Evolutionary conservation across 108 stramenopile species (phyloP).

Genomic region (Pseudonitzschia pungens): DNA sequence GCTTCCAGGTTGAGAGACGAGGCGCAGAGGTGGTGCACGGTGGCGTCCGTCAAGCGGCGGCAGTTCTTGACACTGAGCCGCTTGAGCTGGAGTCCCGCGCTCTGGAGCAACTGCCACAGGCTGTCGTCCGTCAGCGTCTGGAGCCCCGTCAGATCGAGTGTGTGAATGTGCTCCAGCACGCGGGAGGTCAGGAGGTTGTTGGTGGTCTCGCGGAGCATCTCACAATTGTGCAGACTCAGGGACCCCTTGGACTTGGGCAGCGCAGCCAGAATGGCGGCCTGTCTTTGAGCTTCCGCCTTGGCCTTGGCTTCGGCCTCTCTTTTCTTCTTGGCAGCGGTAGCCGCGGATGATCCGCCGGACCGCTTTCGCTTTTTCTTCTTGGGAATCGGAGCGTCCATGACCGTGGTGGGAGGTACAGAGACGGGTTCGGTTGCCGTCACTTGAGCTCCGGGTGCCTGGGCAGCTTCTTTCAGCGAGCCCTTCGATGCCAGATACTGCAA

Average conservation of each 20-base stretch:
- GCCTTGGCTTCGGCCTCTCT: conserved; percentile 3
- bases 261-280: conserved; percentile 6
- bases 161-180: conserved; percentile 54
- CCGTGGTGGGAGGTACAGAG: not conserved
- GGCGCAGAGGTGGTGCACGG: conserved; percentile 29
- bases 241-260: conserved; percentile 34
- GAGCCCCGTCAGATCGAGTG: conserved; percentile 69
- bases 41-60: conserved; percentile 60
- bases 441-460: not conserved
- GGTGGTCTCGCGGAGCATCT: conserved; percentile 53
- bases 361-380: conserved; percentile 8
- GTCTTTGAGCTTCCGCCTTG: not conserved
- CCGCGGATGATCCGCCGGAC: not conserved
- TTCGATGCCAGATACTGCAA: not conserved
- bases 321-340: conserved; percentile 15
- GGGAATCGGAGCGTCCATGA: not conserved
- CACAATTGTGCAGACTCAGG: conserved; percentile 68
- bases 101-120: conserved; percentile 32
- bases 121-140: conserved; percentile 61
- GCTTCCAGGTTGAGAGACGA: conserved; percentile 32
- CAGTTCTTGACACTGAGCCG: conserved; percentile 77
- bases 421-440: not conserved
- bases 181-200: conserved; percentile 54
- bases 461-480: not conserved
- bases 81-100: conserved; percentile 43